These are phyloP conservation scores for Singerocomus inundabilis DNA, from an alignment of 1,284 basidiomycete genomes.

Conservation along the genomic window DNA sequence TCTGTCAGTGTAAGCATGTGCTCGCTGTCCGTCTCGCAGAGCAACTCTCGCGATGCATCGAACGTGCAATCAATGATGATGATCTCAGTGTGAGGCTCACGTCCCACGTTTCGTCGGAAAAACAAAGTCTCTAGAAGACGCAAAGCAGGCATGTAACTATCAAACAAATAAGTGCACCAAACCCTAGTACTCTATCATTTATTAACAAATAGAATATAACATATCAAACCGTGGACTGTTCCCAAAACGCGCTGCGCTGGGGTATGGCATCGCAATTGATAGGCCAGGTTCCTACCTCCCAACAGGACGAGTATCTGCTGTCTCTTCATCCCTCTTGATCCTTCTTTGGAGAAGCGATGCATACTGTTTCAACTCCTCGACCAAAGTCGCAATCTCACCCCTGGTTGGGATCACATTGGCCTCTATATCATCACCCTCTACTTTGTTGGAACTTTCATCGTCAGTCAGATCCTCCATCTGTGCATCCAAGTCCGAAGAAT, in stretches of 20 bases:
- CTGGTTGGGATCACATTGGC: slow-evolving; percentile 22
- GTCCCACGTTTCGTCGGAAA: slow-evolving; percentile 13
- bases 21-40: slow-evolving; percentile 62
- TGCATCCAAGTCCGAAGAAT: slow-evolving; percentile 8
- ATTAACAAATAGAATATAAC: slow-evolving; percentile 32
- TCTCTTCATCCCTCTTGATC: slow-evolving; percentile 26
- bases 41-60: slow-evolving; percentile 48
- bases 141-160: slow-evolving; percentile 14
- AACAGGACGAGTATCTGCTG: slow-evolving; percentile 4
- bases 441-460: slow-evolving; percentile 3
- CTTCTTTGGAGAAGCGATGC: slow-evolving; percentile 50
- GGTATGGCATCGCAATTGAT: slow-evolving; percentile 1
- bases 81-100: slow-evolving; percentile 43
- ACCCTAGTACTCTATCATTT: slow-evolving; percentile 12
- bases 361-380: slow-evolving; percentile 48
- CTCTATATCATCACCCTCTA: slow-evolving; percentile 4
- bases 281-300: slow-evolving; percentile 4
- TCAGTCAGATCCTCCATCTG: slow-evolving; percentile 24
- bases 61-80: slow-evolving; percentile 45
- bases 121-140: not conserved
- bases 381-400: slow-evolving; percentile 39
- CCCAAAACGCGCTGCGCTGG: slow-evolving; percentile 11
- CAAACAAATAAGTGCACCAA: slow-evolving; percentile 8
- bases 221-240: slow-evolving; percentile 13
- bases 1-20: slow-evolving; percentile 69